Conservation (phyloP, 176 grass and related monocot species). For the Eremochloa ophiuroides region DNA sequence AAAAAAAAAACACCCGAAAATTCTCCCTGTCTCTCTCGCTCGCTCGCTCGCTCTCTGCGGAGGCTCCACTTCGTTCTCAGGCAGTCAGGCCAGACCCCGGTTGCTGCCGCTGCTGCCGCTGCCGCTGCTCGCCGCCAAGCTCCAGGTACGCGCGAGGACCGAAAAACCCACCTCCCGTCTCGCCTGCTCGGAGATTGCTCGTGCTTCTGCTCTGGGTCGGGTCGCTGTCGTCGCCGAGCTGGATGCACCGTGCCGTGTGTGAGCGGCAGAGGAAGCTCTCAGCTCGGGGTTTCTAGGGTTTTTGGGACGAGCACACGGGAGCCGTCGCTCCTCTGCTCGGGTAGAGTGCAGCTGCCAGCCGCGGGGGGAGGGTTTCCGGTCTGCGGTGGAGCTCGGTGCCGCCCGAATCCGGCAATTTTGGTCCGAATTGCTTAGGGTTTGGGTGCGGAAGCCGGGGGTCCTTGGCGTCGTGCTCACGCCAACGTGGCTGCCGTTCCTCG, state of each 20-base stretch:
- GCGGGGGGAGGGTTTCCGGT: not conserved
- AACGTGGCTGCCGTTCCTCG: not conserved
- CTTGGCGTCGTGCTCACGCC: not conserved
- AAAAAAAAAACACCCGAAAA: not conserved
- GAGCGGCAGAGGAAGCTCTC: constrained; percentile 5
- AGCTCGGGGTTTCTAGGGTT: constrained; percentile 35
- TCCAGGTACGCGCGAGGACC: not conserved
- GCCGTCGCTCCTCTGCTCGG: not conserved
- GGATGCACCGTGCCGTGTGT: not conserved
- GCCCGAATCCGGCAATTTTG: not conserved
- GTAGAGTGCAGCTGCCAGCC: not conserved
- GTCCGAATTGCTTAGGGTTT: not conserved
- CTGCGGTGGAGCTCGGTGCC: not conserved
- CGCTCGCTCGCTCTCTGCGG: not conserved
- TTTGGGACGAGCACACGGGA: not conserved
- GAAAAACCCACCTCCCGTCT: not conserved
- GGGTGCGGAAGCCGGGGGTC: not conserved
- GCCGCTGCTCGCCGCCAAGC: not conserved
- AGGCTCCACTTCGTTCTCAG: not conserved
- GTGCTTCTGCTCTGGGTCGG: not conserved
- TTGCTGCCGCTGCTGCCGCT: not conserved
- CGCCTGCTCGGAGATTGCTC: not conserved
- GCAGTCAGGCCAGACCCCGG: too few relatives aligned
- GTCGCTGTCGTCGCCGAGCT: not conserved
- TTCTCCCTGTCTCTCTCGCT: not conserved